Conservation (phyloP, 106 monocot species). For the Dioscorea dumetorum region DNA sequence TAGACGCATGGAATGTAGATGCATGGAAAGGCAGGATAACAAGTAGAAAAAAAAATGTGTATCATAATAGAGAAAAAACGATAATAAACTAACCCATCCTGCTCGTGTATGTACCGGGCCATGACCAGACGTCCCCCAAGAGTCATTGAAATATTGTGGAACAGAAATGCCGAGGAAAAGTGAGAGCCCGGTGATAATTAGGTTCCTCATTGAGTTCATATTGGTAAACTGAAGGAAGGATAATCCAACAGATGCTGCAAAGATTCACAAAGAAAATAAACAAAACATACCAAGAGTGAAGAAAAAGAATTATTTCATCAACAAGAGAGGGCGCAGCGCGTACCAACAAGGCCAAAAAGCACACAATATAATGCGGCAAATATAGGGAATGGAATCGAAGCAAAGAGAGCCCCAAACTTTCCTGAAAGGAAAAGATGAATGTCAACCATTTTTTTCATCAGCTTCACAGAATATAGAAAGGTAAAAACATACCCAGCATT, state of each 20-base stretch:
- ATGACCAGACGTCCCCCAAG: constrained; percentile 36
- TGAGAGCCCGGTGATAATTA: constrained; percentile 66
- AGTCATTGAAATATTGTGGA: constrained; percentile 66
- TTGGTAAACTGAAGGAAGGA: constrained; percentile 89
- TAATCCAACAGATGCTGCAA: constrained; percentile 70
- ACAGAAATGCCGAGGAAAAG: constrained; percentile 86
- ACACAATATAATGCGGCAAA: constrained; percentile 69
- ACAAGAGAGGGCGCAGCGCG: constrained; percentile 13
- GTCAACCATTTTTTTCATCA: constrained; percentile 2
- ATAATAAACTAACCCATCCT: constrained; percentile 64
- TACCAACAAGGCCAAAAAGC: constrained; percentile 69
- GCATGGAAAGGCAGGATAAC: no score
- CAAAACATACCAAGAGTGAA: not conserved
- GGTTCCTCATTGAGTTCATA: constrained; percentile 86
- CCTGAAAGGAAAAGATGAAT: constrained; percentile 26
- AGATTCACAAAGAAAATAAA: not conserved
- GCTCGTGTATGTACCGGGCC: constrained; percentile 63
- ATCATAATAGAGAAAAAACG: not conserved
- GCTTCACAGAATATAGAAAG: not conserved
- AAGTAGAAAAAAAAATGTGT: no score
- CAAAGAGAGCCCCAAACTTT: constrained; percentile 73
- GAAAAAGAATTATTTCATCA: not conserved
- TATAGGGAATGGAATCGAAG: constrained; percentile 70
- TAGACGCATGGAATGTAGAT: no score
- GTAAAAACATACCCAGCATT: constrained; percentile 20